Base-by-base conservation (phyloP, 768 basidiomycete genomes). In the Goffeauzyma gilvescens region DNA sequence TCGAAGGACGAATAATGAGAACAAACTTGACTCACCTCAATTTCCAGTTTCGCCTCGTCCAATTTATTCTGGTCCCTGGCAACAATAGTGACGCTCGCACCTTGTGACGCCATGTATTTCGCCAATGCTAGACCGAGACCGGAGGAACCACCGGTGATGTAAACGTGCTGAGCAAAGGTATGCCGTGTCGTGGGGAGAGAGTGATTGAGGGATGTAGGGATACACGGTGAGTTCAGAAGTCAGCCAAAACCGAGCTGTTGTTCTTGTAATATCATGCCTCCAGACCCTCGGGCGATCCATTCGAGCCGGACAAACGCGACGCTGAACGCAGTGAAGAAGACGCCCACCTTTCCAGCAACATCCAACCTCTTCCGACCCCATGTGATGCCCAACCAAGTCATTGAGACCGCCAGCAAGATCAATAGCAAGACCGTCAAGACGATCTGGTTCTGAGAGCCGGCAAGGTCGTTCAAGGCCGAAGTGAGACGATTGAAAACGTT, bases 1-100 rank as follows among this genome's bases (percentile, higher is more conserved):
- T n/a, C n/a, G n/a, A n/a, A n/a, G n/a, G n/a, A n/a, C n/a, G n/a
- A n/a, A n/a, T n/a, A n/a, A n/a, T n/a, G n/a, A n/a, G n/a, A n/a
- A n/a, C n/a, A n/a, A n/a, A 12, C 24, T 14, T 30, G 24, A 30
- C 72, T 25, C 41, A 80, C 84, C 70, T 86, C 76, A 21, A 89
- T 60, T 32, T 71, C 65, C 24, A 61, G 65, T 18, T 81, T 54
- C 0, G 83, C 80, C 13, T 63, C 66, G 41, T 74, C 69, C 9
- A 87, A 64, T 45, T 72, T 75, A 33, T 66, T 67, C 53, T 78
- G 69, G 39, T 78, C 75, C 10, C 84, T 70, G 6, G 84, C 85
- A 8, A 89, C 78, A 46, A 89, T 83, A 6, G 81, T 82, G 3
- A 89, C 77, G 49, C 83, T 71, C 0, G 85, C 83, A 0, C 87